phyloP scores from a whole-genome alignment of 129 eudicot species.

The Arctium minus region DNA sequence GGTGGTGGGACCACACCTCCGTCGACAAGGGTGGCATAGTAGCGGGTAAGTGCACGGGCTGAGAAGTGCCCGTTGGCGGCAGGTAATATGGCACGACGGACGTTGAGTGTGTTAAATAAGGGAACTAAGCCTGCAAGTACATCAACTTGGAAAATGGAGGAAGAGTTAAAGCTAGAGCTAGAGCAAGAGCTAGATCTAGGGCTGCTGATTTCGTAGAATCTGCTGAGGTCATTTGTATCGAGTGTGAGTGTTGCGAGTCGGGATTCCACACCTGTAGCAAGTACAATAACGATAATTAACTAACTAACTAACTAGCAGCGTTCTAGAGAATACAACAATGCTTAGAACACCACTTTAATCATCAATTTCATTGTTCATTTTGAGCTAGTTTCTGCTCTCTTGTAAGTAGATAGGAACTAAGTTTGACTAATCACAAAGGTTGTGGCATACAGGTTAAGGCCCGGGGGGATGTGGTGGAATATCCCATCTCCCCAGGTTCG shows the following conservation, averaged over 20 bases:
- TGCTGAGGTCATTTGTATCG: slow-evolving; percentile 58
- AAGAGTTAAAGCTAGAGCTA: slow-evolving; percentile 24
- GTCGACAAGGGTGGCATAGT: slow-evolving; percentile 82
- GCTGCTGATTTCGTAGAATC: slow-evolving; percentile 35
- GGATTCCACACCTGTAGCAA: slow-evolving; percentile 74
- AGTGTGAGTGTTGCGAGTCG: slow-evolving; percentile 85
- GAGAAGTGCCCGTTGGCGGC: slow-evolving; percentile 93
- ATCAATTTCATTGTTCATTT: no score
- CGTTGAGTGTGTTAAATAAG: slow-evolving; percentile 58
- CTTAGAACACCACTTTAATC: not conserved
- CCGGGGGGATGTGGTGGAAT: no score
- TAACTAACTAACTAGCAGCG: not conserved
- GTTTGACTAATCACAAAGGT: no score
- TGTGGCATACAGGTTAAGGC: no score
- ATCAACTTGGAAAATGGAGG: slow-evolving; percentile 64
- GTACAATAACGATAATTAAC: not conserved
- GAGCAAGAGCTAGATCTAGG: slow-evolving; percentile 30
- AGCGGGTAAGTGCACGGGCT: slow-evolving; percentile 95
- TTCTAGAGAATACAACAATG: not conserved
- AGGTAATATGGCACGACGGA: slow-evolving; percentile 86
- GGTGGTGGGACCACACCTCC: slow-evolving; percentile 59
- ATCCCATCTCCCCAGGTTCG: no score
- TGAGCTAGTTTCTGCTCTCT: no score
- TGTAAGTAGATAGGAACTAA: no score
- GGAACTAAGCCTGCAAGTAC: slow-evolving; percentile 60